Conservation (phyloP, 2,329 filamentous ascomycete species). For the Fusarium sp. region DNA sequence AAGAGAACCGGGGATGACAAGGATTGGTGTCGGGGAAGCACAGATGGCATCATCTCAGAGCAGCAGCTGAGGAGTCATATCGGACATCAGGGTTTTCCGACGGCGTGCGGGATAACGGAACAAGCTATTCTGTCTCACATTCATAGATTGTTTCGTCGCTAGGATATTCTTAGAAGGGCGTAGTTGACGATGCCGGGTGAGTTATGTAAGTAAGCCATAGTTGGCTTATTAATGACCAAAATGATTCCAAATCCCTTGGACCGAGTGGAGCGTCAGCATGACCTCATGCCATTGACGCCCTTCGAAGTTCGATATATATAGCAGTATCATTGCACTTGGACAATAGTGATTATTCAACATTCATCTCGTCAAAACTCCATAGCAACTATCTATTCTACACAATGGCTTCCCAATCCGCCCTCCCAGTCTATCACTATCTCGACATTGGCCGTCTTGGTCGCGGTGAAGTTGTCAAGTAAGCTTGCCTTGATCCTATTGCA, state of each 20-base stretch:
- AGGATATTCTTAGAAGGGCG: background rate
- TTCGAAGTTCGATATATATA: background rate
- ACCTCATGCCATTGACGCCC: slow-evolving; percentile 3
- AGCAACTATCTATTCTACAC: background rate
- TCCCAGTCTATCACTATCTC: slow-evolving; percentile 42
- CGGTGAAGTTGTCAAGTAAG: slow-evolving; percentile 45
- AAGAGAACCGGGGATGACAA: background rate
- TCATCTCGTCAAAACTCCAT: background rate
- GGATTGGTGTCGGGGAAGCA: background rate
- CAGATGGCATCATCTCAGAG: background rate
- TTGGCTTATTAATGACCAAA: background rate
- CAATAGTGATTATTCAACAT: background rate
- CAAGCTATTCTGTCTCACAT: background rate
- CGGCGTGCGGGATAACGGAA: background rate
- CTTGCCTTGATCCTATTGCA: background rate
- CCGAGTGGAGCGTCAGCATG: background rate
- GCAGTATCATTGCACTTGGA: background rate
- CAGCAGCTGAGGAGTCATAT: background rate
- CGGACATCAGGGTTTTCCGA: background rate
- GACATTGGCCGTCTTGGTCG: slow-evolving; percentile 44
- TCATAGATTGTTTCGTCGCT: background rate
- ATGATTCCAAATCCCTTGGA: background rate
- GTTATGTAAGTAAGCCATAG: background rate
- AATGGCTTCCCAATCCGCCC: slow-evolving; percentile 1
- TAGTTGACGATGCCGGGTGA: background rate